Base-by-base conservation (phyloP, 768 basidiomycete species). In the Mycena chlorophos region DNA sequence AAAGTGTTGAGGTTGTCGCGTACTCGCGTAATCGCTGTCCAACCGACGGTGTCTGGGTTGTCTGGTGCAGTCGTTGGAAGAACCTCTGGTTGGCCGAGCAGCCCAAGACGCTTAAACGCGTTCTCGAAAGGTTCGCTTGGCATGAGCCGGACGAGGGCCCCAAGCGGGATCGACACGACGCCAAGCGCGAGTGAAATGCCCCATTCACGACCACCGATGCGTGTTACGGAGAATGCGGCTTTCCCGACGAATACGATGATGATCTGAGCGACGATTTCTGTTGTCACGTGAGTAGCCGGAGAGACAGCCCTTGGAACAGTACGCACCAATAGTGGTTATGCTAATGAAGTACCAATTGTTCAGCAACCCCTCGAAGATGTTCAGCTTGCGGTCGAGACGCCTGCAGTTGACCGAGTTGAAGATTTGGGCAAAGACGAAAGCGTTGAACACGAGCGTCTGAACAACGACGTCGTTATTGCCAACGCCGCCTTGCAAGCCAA, bases 381-480 rank as follows among this genome's bases (percentile, higher is more conserved):
- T 98, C 56, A 94, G 77, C 48, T 84, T 82, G 56, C 81, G 84
- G 65, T 98, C 95, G 43, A 98, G 76, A 31, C 93, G 79, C 51
- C 97, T 80, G 63, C 89, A 92, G 68, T 98, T 99, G 70, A 98
- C 69, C 39, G 92, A 94, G 73, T 95, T 97, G 81, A 89, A 94
- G 63, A 99, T 94, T 71, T 98, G 97, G 26, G 92, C 91, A 68
- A 98, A 98, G 47, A 98, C 96, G 65, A 98, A 99, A n/a, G 87
- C 82, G 65, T 98, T 99, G 84, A 99, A 99, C 28, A 98, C 92
- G 17, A 98, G 75, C 0, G 96, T 94, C 65, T 87, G 85, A 22
- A 95, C 78, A 31, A 86, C 69, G 4, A 72, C 62, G 20, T 82
- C 66, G 43, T 78, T 70, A 4, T 78, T 56, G 13, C 68, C 63